Base-by-base conservation (phyloP, 768 basidiomycete species). In the Inosperma sp. region DNA sequence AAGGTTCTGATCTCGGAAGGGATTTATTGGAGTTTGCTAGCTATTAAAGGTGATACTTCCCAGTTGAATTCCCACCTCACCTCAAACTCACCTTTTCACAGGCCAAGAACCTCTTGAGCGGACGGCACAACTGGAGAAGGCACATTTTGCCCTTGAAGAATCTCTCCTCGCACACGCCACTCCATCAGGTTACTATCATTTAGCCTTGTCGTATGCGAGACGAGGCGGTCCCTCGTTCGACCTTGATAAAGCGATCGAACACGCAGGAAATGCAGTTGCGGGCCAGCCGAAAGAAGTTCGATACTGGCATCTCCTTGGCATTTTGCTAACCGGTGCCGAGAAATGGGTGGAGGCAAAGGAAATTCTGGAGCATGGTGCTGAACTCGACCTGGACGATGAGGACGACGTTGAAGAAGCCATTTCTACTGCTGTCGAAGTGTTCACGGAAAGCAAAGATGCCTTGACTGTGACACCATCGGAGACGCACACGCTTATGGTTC, bases 271-370 rank as follows among this genome's bases (percentile, higher is more conserved):
- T 3, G 88, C 93, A 1, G 81, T 95, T 3, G 87, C 93, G 63
- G 73, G 75, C 5, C 81, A 85, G 25, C 72, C 84, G 0, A 63
- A 60, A 33, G 77, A 79, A 49, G 69, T 88, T 21, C 78, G 89
- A 34, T 86, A 88, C 47, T 97, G 93, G 94, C 95, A 97, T 67
- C 78, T 97, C 13, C 75, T 97, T 0, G 92, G 88, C 0, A 70
- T 97, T 4, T 66, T 95, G 9, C 73, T 94, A n/a, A 82, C 83
- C 0, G 84, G 87, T 7, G 71, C 75, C 23, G 89, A 86, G 55
- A 83, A 92, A 56, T 91, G 90, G 88, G 68, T 68, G 27, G 87
- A 84, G 9, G 92, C 94, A 0, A 71, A 71, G 26, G 82, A 82
- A 52, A 82, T 93, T 3, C 66, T 94, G 31, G 88, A 93, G 47